These are phyloP conservation scores for Dothistroma pini DNA, from an alignment of 2,329 filamentous ascomycete species.

Conservation along the genomic window DNA sequence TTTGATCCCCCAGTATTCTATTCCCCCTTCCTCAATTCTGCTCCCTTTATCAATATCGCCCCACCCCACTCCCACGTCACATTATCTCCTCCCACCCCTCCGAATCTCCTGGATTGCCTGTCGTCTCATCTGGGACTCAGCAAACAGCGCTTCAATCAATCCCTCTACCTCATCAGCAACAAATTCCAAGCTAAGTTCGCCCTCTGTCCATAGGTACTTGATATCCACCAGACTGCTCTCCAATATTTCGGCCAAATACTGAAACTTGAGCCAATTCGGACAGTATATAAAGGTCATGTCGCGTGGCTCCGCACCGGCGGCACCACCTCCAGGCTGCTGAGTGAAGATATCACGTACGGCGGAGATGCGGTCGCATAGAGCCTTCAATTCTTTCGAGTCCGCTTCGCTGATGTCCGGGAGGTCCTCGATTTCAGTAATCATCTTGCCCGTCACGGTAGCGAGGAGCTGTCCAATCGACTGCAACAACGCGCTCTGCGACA, in stretches of 20 bases:
- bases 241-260: conserved; percentile 61
- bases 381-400: conserved; percentile 57
- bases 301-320: conserved; percentile 36
- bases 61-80: neutral
- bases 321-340: conserved; percentile 37
- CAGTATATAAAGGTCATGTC: conserved; percentile 60
- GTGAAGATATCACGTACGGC: conserved; percentile 56
- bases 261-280: conserved; percentile 62
- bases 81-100: conserved; percentile 21
- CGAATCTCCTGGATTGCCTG: conserved; percentile 57
- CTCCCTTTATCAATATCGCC: neutral
- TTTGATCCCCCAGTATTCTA: too few species aligned
- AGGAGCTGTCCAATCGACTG: conserved; percentile 60
- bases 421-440: conserved; percentile 61
- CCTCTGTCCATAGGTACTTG: conserved; percentile 62
- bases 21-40: neutral
- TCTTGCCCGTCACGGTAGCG: conserved; percentile 55
- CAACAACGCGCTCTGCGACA: conserved; percentile 58
- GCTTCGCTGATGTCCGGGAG: conserved; percentile 61
- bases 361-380: conserved; percentile 54
- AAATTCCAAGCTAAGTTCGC: conserved; percentile 61
- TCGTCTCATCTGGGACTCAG: conserved; percentile 57
- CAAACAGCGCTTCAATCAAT: conserved; percentile 61
- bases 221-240: conserved; percentile 62
- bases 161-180: conserved; percentile 59